A percentile compares a stretch with the other conserved stretches of the same genome.
Conservation (phyloP, 768 basidiomycete species). For the Coprinellus micaceus region DNA sequence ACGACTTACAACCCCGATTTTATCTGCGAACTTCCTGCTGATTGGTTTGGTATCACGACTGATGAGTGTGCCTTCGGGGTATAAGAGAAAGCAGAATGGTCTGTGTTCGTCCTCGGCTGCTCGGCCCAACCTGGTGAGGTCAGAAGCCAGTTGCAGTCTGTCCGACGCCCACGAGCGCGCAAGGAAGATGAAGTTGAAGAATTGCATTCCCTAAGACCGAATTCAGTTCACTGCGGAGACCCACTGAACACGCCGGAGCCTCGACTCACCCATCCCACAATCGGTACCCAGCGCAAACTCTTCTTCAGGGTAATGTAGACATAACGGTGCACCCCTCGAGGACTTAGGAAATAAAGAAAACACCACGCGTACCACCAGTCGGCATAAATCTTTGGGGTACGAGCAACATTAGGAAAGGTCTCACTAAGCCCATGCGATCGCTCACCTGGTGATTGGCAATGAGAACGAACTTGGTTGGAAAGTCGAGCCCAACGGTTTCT, state of each 20-base stretch:
- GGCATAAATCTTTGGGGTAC: constrained; percentile 53
- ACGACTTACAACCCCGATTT: constrained; percentile 78
- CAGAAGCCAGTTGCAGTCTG: constrained; percentile 56
- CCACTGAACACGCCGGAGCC: background rate
- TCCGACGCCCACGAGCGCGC: constrained; percentile 90
- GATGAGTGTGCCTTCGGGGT: constrained; percentile 95
- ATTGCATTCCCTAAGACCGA: constrained; percentile 82
- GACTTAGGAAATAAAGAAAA: constrained; percentile 65
- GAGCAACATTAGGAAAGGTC: constrained; percentile 5
- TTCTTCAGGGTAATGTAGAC: constrained; percentile 93
- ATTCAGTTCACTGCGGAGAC: constrained; percentile 1
- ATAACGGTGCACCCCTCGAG: constrained; percentile 59
- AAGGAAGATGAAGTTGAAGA: constrained; percentile 91
- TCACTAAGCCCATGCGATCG: background rate
- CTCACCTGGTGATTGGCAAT: constrained; percentile 92
- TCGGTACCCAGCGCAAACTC: constrained; percentile 76
- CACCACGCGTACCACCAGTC: constrained; percentile 93
- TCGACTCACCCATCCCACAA: constrained; percentile 78
- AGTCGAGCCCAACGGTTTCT: constrained; percentile 52
- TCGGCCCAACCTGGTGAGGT: constrained; percentile 65
- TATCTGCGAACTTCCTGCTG: constrained; percentile 85
- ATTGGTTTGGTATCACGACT: constrained; percentile 81
- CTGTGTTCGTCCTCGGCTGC: constrained; percentile 64
- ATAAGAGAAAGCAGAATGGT: constrained; percentile 80
- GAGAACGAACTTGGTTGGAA: constrained; percentile 78